Evolutionary conservation across 352 stramenopile genomes (phyloP), one percentile per base, ranked within the genome.

Genomic region (Plasmopara halstedii): DNA sequence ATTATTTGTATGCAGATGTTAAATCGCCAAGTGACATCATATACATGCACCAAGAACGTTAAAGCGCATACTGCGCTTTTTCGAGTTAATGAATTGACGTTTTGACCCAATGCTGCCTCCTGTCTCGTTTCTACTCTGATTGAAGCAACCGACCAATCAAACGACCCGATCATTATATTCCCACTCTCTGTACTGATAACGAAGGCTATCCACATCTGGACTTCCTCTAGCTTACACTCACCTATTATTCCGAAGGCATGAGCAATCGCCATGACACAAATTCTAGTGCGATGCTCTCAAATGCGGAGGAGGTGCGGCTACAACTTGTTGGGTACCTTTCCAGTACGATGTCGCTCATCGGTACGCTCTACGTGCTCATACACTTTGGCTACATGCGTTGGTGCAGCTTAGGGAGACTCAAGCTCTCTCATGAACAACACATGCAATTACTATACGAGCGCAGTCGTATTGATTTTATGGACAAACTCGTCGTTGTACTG

Each of bases 401-500:
- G 23, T 77, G 38, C 53, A 58, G 34, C 6, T 43, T 36, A 5
- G 41, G 36, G 27, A 19, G 26, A 2, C 25, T 45, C 3, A 14
- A 58, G 43, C 11, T 15, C 1, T 26, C 35, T 29, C 46, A 33
- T 48, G 48, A 43, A 25, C 19, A 25, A 38, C 43, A 55, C 25
- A 14, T 35, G 14, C 50, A 26, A 33, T 26, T 35, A 23, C 53
- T 48, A 11, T 42, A 48, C 7, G 37, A 55, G 10, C 52, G 47
- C 35, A 42, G 19, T 17, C 56, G 60, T n/a, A 50, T 81, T 37
- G 73, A 89, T 50, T 86, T 89, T 38, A 75, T 68, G n/a, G 63
- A 67, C 13, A 70, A 77, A 43, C 73, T 88, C 26, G 75, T 89
- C 37, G 52, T 83, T 19, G 68, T 89, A 20, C 62, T 88, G 22